These are phyloP conservation scores for Boletus edulis DNA, from an alignment of 768 basidiomycete genomes.

Conservation along the genomic window DNA sequence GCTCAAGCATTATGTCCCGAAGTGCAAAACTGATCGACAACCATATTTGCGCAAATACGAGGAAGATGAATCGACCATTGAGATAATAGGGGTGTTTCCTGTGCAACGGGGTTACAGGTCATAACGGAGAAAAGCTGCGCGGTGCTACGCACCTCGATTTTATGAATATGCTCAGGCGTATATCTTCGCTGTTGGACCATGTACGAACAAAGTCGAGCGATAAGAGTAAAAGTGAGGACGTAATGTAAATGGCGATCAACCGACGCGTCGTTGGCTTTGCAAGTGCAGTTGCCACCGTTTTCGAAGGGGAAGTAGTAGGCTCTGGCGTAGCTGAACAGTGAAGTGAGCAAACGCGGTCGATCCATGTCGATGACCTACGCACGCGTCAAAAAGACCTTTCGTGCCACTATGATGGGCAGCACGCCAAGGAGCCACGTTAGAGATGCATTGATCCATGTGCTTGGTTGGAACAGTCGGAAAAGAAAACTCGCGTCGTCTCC, in stretches of 20 bases:
- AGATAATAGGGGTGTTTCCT: conserved; percentile 77
- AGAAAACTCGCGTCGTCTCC: conserved; percentile 21
- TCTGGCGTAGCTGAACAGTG: conserved; percentile 42
- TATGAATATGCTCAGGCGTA: conserved; percentile 55
- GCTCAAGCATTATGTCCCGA: conserved; percentile 62
- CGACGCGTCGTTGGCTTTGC: conserved; percentile 46
- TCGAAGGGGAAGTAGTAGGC: conserved; percentile 50
- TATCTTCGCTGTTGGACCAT: conserved; percentile 31
- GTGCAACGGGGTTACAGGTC: background rate
- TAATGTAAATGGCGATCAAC: conserved; percentile 44
- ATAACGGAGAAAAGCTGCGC: background rate
- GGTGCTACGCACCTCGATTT: conserved; percentile 56
- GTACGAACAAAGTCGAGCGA: conserved; percentile 41
- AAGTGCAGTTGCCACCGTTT: conserved; percentile 44
- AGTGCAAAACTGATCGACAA: conserved; percentile 48
- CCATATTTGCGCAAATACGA: conserved; percentile 51
- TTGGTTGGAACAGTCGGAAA: conserved; percentile 40
- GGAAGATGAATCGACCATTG: conserved; percentile 64
- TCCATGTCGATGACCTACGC: conserved; percentile 23
- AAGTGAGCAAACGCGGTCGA: background rate
- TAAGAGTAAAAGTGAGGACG: conserved; percentile 45
- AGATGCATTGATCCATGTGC: conserved; percentile 41
- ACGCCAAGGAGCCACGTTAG: conserved; percentile 51
- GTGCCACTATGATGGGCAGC: conserved; percentile 54
- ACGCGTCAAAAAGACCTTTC: conserved; percentile 63